Base-by-base conservation (phyloP, 768 basidiomycete species). In the Tricholoma hemisulphureum region DNA sequence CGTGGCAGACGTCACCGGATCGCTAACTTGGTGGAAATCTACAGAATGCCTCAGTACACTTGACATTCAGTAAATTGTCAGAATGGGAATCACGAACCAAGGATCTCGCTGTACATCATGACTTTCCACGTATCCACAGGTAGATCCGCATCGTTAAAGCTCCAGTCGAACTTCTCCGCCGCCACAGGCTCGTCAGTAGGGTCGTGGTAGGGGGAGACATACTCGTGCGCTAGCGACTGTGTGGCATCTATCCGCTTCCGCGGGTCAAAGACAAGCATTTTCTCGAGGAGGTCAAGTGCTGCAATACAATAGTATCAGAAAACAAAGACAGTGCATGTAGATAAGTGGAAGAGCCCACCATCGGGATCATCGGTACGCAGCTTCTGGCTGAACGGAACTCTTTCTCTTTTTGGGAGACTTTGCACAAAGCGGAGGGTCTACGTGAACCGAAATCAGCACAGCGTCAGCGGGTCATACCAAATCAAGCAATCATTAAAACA, bases 41-140 rank as follows among this genome's bases (percentile, higher is more conserved):
- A 43, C 16, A 18, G 49, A 32, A 13, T 26, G 0, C 43, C 53
- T 20, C 53, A 59, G 46, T 23, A 49, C 13, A 23, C 59, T 23
- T 52, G 26, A 24, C 10, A 24, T 18, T 45, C 21, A 24, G 21
- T 23, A 23, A 4, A 23, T 10, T 26, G 11, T 37, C 29, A 26
- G 7, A n/a, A 34, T n/a, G 8, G 21, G 56, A 50, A 24, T 21
- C 51, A 74, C 88, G 61, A 67, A 94, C 95, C 94, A 11, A 98
- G 80, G 62, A 98, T 98, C 75, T 99, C 96, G 66, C 88, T 91
- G 79, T 98, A 98, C 96, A 99, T 99, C 97, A 99, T 99, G 69
- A 97, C 96, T 76, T 98, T 98, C 97, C 97, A 99, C 1, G 93
- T 96, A 67, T 99, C 97, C 10, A 98, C 91, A 0, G 97, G 97